A percentile compares a stretch with the other conserved stretches of the same genome.
Evolutionary conservation across 495 filamentous ascomycete species (phyloP).

Genomic region (Podospora australis): DNA sequence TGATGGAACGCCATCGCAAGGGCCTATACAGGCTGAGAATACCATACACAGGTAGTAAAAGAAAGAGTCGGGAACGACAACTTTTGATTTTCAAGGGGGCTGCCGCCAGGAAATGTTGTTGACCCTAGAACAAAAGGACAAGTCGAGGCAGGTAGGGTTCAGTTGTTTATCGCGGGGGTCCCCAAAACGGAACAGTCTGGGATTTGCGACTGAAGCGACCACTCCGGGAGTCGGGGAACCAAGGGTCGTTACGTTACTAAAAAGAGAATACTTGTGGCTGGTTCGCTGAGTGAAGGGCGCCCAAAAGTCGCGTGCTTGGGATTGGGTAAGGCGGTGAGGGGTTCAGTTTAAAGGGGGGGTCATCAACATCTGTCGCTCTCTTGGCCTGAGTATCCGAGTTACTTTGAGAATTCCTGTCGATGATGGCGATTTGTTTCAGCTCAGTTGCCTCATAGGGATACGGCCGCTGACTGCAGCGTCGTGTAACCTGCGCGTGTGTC

Average conservation of each 20-base stretch:
- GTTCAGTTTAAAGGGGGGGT: not conserved
- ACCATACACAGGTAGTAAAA: too few species aligned
- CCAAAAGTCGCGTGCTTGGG: conserved; percentile 1
- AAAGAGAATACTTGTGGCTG: not conserved
- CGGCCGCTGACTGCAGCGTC: not conserved
- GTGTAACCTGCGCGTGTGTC: not conserved
- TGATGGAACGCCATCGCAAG: conserved; percentile 75
- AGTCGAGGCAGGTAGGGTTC: not conserved
- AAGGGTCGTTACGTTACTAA: not conserved
- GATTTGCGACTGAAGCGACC: conserved; percentile 2
- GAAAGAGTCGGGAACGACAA: too few species aligned
- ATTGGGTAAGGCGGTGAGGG: conserved; percentile 3
- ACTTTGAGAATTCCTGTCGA: not conserved
- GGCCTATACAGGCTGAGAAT: too few species aligned
- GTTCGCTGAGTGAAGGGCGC: not conserved
- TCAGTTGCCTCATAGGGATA: too few species aligned
- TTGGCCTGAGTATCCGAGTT: not conserved
- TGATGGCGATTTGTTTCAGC: conserved; percentile 7
- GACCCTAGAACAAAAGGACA: not conserved
- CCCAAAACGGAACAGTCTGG: conserved; percentile 5
- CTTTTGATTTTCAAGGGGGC: not conserved
- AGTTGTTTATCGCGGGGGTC: conserved; percentile 5
- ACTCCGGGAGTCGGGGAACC: conserved; percentile 1
- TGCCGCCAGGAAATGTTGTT: too few species aligned
- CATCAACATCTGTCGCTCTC: too few species aligned